Conservation (phyloP, 2,329 filamentous ascomycete species). For the Neofusicoccum umdonicola region DNA sequence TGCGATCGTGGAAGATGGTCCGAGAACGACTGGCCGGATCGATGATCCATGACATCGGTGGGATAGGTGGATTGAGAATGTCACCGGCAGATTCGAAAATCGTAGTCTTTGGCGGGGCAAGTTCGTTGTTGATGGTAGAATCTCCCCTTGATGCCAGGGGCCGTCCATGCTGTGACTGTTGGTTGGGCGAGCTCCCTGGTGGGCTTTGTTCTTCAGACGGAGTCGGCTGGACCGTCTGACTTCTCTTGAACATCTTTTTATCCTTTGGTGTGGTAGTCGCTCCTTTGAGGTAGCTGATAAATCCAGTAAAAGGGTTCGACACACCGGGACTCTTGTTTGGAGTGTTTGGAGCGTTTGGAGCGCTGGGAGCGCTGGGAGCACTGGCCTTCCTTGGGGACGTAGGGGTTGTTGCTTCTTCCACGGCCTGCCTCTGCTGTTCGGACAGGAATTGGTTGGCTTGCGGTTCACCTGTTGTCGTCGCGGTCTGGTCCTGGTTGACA, state of each 20-base stretch:
- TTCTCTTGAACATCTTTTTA: constrained; percentile 57
- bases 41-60: constrained; percentile 75
- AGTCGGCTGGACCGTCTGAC: constrained; percentile 65
- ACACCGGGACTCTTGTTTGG: not conserved
- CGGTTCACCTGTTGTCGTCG: constrained; percentile 30
- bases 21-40: constrained; percentile 78
- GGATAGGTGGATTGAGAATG: constrained; percentile 84
- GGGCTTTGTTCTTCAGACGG: constrained; percentile 29
- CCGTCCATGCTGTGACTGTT: not conserved
- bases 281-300: constrained; percentile 40
- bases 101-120: constrained; percentile 82
- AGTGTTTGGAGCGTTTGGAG: no score
- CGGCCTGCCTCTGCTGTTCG: constrained; percentile 24
- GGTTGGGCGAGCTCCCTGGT: not conserved
- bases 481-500: constrained; percentile 64
- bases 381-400: not conserved
- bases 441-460: constrained; percentile 31
- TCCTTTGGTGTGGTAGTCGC: constrained; percentile 68
- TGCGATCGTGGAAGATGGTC: constrained; percentile 93
- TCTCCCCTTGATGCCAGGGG: constrained; percentile 23
- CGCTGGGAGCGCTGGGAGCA: not conserved
- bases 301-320: constrained; percentile 13
- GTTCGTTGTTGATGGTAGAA: constrained; percentile 48
- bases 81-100: constrained; percentile 95
- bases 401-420: constrained; percentile 37